These are phyloP conservation scores for Candida dubliniensis DNA, from an alignment of 1,139 yeast species.

Conservation along the genomic window DNA sequence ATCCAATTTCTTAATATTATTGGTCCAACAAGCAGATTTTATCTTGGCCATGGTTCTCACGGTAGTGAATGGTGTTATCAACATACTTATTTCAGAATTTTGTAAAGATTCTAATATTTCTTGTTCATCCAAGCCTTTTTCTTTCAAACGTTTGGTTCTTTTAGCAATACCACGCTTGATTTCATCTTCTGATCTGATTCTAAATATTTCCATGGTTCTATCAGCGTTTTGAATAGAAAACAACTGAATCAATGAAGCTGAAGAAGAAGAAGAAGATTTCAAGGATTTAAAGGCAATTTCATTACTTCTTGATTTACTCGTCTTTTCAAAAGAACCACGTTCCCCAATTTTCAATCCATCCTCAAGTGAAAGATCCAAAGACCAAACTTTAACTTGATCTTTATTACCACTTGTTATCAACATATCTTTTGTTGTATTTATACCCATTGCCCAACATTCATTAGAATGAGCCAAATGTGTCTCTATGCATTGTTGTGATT, in stretches of 20 bases:
- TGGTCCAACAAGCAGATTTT: constrained; percentile 58
- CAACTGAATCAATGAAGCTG: constrained; percentile 31
- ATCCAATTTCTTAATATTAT: constrained; percentile 45
- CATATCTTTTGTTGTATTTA: constrained; percentile 38
- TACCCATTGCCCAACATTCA: constrained; percentile 85
- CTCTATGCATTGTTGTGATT: constrained; percentile 86
- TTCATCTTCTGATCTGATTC: constrained; percentile 78
- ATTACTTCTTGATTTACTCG: constrained; percentile 73
- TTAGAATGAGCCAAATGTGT: constrained; percentile 92
- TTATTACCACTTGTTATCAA: constrained; percentile 75
- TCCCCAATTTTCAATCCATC: constrained; percentile 56
- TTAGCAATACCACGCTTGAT: constrained; percentile 74
- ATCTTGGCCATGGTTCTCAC: constrained; percentile 59
- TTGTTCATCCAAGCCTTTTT: constrained; percentile 62
- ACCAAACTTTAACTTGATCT: constrained; percentile 84
- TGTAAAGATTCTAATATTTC: constrained; percentile 57
- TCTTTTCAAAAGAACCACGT: constrained; percentile 71
- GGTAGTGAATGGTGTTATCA: constrained; percentile 64
- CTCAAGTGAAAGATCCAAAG: constrained; percentile 52
- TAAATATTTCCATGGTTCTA: constrained; percentile 76
- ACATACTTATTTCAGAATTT: constrained; percentile 57
- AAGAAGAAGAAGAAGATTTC: constrained; percentile 16
- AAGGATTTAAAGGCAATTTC: constrained; percentile 53
- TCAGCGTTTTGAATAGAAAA: constrained; percentile 78
- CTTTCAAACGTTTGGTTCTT: constrained; percentile 75